These are phyloP conservation scores for Lunasporangiospora selenospora DNA, from an alignment of 192 early-diverging fungal species.

Conservation along the genomic window DNA sequence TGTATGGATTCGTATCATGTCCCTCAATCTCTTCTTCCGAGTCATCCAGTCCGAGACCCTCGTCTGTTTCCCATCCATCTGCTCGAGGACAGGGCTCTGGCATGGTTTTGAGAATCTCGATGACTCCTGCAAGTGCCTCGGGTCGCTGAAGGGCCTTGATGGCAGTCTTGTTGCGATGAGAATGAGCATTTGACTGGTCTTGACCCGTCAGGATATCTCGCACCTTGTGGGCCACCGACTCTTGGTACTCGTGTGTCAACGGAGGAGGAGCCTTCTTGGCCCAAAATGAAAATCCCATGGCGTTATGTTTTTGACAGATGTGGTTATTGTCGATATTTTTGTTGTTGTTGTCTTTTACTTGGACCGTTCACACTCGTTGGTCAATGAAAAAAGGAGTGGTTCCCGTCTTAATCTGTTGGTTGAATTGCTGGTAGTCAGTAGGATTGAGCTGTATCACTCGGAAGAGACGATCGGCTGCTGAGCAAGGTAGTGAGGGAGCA, in stretches of 20 bases:
- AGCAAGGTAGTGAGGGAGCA: too few species aligned
- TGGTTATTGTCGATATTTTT: too few species aligned
- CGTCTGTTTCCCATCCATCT: constrained; percentile 30
- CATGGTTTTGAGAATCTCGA: constrained; percentile 50
- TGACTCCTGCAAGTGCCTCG: constrained; percentile 31
- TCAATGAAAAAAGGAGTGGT: too few species aligned
- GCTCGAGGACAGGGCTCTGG: constrained; percentile 31
- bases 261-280: constrained; percentile 27
- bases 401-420: too few species aligned
- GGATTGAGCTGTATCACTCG: too few species aligned
- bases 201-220: constrained; percentile 47
- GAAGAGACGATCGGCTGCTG: too few species aligned
- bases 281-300: constrained; percentile 24
- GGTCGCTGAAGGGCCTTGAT: constrained; percentile 48
- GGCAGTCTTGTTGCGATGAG: constrained; percentile 19
- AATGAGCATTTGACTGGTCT: constrained; percentile 19
- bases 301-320: too few species aligned
- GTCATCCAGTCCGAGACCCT: constrained; percentile 13
- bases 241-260: constrained; percentile 41
- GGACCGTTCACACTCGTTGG: too few species aligned
- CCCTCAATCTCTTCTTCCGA: constrained; percentile 1
- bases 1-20: neutral
- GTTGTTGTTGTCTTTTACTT: too few species aligned
- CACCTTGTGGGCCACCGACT: constrained; percentile 42
- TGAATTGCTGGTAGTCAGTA: too few species aligned